Base-by-base conservation (phyloP, 768 basidiomycete species). In the Lyophyllum atratum region DNA sequence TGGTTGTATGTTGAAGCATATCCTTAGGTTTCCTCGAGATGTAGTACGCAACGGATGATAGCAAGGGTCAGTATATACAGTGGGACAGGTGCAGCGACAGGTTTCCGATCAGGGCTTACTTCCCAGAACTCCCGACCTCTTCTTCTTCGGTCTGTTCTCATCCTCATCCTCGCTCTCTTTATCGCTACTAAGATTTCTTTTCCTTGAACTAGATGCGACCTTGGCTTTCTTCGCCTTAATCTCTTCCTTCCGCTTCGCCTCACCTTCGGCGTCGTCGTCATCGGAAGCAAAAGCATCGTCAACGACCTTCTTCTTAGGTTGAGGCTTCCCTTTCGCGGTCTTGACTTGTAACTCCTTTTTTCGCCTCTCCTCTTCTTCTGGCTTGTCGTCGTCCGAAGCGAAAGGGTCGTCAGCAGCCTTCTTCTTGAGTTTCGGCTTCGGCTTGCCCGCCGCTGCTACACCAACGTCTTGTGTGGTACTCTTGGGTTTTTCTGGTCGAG, bases 211-310 rank as follows among this genome's bases (percentile, higher is more conserved):
- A 33, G 54, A 31, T 29, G 26, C 34, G 28, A n/a, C 40, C 40
- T 51, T 58, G 22, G 14, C 21, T 26, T 45, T 55, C 24, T 37
- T 55, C 28, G 22, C 34, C 22, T 51, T 33, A 12, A 59, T 19
- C 45, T 51, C 46, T 43, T 54, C 34, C 25, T 54, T 59, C 26
- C 40, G 39, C n/a, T 48, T 48, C 17, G 50, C 66, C 52, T 63
- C 59, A 58, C 62, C 62, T 29, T 55, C 55, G 24, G 65, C 62
- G 40, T 72, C 66, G 17, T 71, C 72, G 44, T 69, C 71, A 48
- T 84, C 84, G 39, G 85, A 85, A 40, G 71, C 82, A 68, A 89
- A 90, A 5, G 79, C 79, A 65, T 86, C 79, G 47, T 81, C 80
- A 22, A 74, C 71, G 2, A 50, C 64, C 26, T 49, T 56, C 55